Base-by-base conservation (phyloP, 305 asterid species). In the Caryopteris hybrid region DNA sequence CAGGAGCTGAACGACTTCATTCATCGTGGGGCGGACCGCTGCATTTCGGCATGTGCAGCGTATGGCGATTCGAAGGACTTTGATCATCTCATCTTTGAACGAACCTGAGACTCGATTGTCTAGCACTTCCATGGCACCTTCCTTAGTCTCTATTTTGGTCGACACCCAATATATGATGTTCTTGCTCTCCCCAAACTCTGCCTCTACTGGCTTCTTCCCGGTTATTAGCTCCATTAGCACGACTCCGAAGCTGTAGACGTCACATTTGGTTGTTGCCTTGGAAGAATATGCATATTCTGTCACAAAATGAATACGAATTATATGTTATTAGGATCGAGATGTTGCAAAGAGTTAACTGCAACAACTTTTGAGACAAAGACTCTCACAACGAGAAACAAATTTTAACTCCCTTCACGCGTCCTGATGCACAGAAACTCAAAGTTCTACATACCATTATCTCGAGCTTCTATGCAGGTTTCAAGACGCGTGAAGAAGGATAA, bases 181-280 rank as follows among this genome's bases (percentile, higher is more conserved):
- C 82, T 87, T 87, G 82, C 74, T 89, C 45, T 89, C 96, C 27
- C 96, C 96, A 23, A 77, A 89, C 70, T 87, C 96, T 0, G 81
- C 75, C 81, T 87, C 96, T 38, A 89, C 88, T 0, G 92, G 90
- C 74, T 85, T 87, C 76, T 85, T 89, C 75, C 96, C 96, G 0
- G 95, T 89, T 55, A 89, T 76, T 27, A 87, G 70, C 70, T 89
- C 96, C 95, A 89, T 77, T 6, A 89, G 68, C 0, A 89, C 95
- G 1, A 89, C 92, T 22, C 96, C 96, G 11, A 87, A 89, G 68
- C 96, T 89, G 76, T 87, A 89, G 2, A 89, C 96, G 9, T 89
- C 96, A 22, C 96, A 87, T 42, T 79, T 89, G 14, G 92, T 85
- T 5, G 92, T 85, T 17, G 96, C 89, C 80, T 89, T 85, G 34